phyloP scores from a whole-genome alignment of 108 stramenopile genomes.

The Aurantiochytrium sp. region DNA sequence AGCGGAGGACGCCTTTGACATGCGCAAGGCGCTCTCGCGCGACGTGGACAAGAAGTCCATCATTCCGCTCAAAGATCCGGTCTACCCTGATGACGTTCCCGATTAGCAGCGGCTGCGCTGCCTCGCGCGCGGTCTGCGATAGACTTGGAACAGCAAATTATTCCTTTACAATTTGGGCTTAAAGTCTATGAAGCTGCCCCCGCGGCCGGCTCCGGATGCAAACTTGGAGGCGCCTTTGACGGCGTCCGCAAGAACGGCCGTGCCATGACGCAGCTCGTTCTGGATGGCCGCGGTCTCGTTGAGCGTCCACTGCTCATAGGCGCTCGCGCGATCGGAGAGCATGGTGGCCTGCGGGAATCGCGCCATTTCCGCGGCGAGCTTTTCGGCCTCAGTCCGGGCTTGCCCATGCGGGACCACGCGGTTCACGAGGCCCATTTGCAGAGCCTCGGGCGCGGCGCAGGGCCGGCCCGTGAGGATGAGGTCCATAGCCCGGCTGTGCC shows the following conservation, averaged over 20 bases:
- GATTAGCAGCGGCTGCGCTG: too few species aligned
- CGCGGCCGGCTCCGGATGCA: neutral
- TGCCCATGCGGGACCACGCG: conserved; percentile 23
- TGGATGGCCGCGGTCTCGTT: neutral
- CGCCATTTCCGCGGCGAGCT: conserved; percentile 21
- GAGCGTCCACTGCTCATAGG: neutral
- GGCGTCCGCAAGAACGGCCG: neutral
- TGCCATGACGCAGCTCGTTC: conserved; percentile 25
- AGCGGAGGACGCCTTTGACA: conserved; percentile 74
- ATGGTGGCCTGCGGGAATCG: conserved; percentile 27
- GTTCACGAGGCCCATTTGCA: conserved; percentile 31
- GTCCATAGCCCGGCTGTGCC: conserved; percentile 32
- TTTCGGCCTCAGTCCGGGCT: neutral
- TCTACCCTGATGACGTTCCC: conserved; percentile 70
- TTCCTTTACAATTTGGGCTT: neutral
- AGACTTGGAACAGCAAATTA: too few species aligned
- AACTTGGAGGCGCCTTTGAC: conserved; percentile 13
- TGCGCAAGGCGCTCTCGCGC: conserved; percentile 83
- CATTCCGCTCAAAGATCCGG: conserved; percentile 75
- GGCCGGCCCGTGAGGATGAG: conserved; percentile 36
- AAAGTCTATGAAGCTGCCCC: conserved; percentile 14
- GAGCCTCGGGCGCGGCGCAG: neutral
- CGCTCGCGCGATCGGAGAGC: conserved; percentile 22
- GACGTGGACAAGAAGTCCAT: conserved; percentile 74
- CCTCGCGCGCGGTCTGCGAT: too few species aligned